These are phyloP conservation scores for Macrophomina pseudophaseolina DNA, from an alignment of 2,329 filamentous ascomycete genomes.

Conservation along the genomic window DNA sequence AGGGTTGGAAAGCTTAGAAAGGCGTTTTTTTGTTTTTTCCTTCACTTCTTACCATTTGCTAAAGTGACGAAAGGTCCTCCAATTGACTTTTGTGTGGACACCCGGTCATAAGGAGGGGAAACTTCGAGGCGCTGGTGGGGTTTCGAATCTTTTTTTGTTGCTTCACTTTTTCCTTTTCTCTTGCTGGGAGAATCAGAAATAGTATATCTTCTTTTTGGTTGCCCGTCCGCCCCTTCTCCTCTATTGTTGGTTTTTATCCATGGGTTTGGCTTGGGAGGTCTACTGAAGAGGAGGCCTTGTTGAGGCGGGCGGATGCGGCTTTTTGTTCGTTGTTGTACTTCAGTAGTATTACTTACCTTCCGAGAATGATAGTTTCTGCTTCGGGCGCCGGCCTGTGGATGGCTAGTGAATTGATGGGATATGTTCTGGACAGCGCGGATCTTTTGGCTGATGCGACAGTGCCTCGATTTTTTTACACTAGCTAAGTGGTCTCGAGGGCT, in stretches of 20 bases:
- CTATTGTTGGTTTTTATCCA: not conserved
- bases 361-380: too few relatives aligned
- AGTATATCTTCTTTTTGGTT: not conserved
- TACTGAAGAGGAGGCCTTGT: too few relatives aligned
- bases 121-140: conserved; percentile 17
- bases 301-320: too few relatives aligned
- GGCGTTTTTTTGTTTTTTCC: conserved; percentile 4
- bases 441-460: too few relatives aligned
- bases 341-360: too few relatives aligned
- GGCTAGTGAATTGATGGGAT: too few relatives aligned
- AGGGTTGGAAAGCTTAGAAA: conserved; percentile 20
- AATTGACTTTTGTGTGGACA: not conserved
- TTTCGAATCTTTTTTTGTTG: not conserved
- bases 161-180: not conserved
- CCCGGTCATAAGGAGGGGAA: not conserved
- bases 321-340: too few relatives aligned
- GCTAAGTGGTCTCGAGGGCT: too few relatives aligned
- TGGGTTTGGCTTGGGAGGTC: not conserved
- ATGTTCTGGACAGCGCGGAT: too few relatives aligned
- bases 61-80: conserved; percentile 3
- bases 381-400: too few relatives aligned
- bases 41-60: not conserved
- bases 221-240: not conserved
- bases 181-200: conserved; percentile 6
- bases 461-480: too few relatives aligned